phyloP scores from a whole-genome alignment of 2,329 filamentous ascomycete species.

The Ilyonectria sp. region DNA sequence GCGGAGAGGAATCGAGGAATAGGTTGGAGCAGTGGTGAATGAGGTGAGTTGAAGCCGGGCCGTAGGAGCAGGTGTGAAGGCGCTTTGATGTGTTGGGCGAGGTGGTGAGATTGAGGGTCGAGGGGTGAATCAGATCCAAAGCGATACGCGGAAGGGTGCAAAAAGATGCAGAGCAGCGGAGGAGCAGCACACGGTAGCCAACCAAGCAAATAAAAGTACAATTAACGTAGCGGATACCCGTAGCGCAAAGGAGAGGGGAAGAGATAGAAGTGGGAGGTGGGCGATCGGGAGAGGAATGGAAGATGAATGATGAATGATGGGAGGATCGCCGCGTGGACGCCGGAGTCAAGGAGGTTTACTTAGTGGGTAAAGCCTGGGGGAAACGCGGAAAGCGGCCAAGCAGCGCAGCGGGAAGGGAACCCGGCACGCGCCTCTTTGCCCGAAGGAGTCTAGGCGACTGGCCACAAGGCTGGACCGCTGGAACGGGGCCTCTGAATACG shows the following conservation, averaged over 20 bases:
- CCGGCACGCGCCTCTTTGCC: slow-evolving; percentile 31
- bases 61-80: neutral
- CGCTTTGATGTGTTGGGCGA: too few species aligned
- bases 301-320: neutral
- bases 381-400: neutral
- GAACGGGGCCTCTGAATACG: neutral
- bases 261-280: slow-evolving; percentile 1
- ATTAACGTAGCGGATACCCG: neutral
- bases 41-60: neutral
- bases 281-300: neutral
- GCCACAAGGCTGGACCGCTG: neutral
- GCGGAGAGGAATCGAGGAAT: neutral
- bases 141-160: neutral
- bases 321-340: slow-evolving; percentile 19
- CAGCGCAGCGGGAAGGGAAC: neutral
- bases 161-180: too few species aligned
- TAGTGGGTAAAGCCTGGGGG: neutral
- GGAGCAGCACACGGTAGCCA: too few species aligned
- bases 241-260: neutral
- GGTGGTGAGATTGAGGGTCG: neutral
- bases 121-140: neutral
- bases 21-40: neutral
- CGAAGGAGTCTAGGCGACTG: slow-evolving; percentile 7
- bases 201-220: too few species aligned
- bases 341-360: neutral